Percentiles rank a stretch among this genome's conserved stretches.
Conservation (phyloP, 352 stramenopile genomes). For the Bremia lactucae region DNA sequence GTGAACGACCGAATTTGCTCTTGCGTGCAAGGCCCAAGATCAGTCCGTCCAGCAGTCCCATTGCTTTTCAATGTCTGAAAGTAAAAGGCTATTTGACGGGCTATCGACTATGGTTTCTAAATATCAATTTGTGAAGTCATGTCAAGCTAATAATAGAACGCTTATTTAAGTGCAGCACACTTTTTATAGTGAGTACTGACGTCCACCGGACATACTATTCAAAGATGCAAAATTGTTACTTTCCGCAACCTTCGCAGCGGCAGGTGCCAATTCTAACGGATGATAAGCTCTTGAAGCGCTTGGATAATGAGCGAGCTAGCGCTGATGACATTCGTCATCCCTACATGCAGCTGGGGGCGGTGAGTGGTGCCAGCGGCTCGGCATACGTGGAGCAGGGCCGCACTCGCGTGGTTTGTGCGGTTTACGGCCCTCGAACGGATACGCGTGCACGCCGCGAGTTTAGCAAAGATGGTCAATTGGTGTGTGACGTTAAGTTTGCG, state of each 20-base stretch:
- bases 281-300: slow-evolving; percentile 21
- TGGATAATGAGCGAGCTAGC: slow-evolving; percentile 36
- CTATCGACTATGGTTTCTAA: no score
- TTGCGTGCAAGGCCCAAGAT: slow-evolving; percentile 57
- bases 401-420: slow-evolving; percentile 80
- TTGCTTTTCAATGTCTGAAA: slow-evolving; percentile 16
- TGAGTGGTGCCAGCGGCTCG: slow-evolving; percentile 77
- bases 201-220: no score
- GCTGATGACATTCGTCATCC: slow-evolving; percentile 75
- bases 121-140: no score
- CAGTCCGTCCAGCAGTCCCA: slow-evolving; percentile 72
- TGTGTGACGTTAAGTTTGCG: slow-evolving; percentile 85
- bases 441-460: slow-evolving; percentile 68
- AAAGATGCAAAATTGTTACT: slow-evolving; percentile 84
- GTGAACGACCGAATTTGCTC: slow-evolving; percentile 80
- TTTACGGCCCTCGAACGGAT: slow-evolving; percentile 81
- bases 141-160: no score
- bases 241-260: slow-evolving; percentile 28
- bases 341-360: slow-evolving; percentile 74
- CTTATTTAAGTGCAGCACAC: no score
- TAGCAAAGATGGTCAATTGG: slow-evolving; percentile 74
- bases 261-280: slow-evolving; percentile 12
- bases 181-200: no score
- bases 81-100: no score
- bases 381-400: slow-evolving; percentile 84